Base-by-base conservation (phyloP, 108 stramenopile species). In the Discostella stelligeroides region DNA sequence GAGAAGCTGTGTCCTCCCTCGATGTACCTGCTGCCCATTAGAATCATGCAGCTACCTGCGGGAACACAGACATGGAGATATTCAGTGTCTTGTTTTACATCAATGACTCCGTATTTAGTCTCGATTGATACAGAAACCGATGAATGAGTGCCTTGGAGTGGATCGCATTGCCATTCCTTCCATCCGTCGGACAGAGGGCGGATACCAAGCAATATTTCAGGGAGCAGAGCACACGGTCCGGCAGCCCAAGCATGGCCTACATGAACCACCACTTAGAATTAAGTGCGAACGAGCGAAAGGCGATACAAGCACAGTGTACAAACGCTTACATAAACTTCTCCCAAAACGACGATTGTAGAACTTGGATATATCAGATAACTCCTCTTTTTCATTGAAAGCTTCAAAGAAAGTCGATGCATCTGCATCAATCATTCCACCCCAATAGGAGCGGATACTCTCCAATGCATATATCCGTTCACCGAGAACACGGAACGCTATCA, bases 371-470 rank as follows among this genome's bases (percentile, higher is more conserved):
- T 80, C 74, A 29, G 55, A 28, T 7, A 11, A 25, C n/a, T 17
- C 51, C 40, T 76, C 75, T 5, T 65, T 25, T 48, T 70, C 69
- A 17, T 47, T 24, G 40, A 64, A 80, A 0, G 79, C 74, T 70
- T 80, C 79, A 38, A 64, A 80, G 67, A 80, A 80, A 27, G 74
- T 80, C 28, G 79, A 61, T 17, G 79, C 79, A 12, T 68, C 69
- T 28, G 37, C 39, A 15, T 63, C 28, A 14, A 80, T 12, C 79
- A 80, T 80, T 49, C 59, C 74, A 65, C 69, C 65, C 79, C 79
- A 80, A 41, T 73, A 80, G 12, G 40, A 60, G 21, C 63, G 54
- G 13, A 80, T n/a, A 20, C 7, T 58, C 0, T 56, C 45, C 21
- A 80, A 65, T 28, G 74, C 79, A 17, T 13, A 17, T 2, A 12